Percentiles rank a stretch among this genome's conserved stretches.
Conservation (phyloP, 345 rosid species). For the Streptanthus diversifolius region DNA sequence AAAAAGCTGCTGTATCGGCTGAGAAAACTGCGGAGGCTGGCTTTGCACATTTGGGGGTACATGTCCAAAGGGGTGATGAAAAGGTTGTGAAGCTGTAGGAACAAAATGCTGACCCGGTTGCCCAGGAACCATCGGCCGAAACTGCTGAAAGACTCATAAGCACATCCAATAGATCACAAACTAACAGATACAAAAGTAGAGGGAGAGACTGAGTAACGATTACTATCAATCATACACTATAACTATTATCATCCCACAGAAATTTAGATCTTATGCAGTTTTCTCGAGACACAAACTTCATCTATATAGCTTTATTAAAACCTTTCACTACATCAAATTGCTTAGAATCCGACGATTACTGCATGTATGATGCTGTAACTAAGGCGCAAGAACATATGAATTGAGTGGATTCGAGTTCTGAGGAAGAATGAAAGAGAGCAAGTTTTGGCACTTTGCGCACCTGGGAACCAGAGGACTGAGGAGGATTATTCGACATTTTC, state of each 20-base stretch:
- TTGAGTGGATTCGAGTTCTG: neutral
- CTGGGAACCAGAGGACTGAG: conserved; percentile 65
- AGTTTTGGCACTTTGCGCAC: conserved; percentile 27
- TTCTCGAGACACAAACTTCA: neutral
- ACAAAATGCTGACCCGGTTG: conserved; percentile 68
- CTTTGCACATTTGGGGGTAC: conserved; percentile 55
- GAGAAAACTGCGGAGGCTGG: conserved; percentile 64
- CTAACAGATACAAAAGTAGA: conserved; percentile 22
- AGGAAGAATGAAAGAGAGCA: conserved; percentile 1
- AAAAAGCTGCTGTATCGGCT: conserved; percentile 64
- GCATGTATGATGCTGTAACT: neutral
- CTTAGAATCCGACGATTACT: neutral
- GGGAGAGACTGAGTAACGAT: conserved; percentile 2
- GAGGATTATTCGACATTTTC: conserved; percentile 64
- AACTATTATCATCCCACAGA: neutral
- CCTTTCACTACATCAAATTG: neutral
- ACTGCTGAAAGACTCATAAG: conserved; percentile 43
- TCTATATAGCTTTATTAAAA: neutral
- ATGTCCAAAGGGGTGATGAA: conserved; percentile 69
- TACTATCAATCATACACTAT: neutral
- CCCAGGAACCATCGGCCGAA: conserved; percentile 58
- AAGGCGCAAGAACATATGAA: neutral
- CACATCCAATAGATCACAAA: neutral
- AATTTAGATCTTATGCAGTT: neutral
- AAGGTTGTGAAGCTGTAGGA: conserved; percentile 62